These are phyloP conservation scores for Agastache rugosa DNA, from an alignment of 257 asterid genomes.

Conservation along the genomic window DNA sequence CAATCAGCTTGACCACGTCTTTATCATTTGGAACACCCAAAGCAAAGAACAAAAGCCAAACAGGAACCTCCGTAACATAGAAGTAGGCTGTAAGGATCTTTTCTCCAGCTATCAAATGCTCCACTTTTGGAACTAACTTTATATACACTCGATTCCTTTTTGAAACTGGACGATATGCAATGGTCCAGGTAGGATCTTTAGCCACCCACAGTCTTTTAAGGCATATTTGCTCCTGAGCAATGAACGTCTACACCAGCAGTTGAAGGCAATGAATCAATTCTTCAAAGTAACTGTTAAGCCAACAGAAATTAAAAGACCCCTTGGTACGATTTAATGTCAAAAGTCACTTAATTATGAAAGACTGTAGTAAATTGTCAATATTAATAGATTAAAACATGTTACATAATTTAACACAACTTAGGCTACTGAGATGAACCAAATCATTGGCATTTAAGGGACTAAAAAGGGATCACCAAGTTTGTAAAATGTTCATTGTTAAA, in stretches of 20 bases:
- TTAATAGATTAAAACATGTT: conserved; percentile 22
- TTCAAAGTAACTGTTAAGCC: conserved; percentile 22
- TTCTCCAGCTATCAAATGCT: conserved; percentile 58
- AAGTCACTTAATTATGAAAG: no score
- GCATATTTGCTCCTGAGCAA: conserved; percentile 93
- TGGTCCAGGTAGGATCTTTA: conserved; percentile 62
- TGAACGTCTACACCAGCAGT: conserved; percentile 67
- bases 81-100: conserved; percentile 71
- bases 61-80: conserved; percentile 66
- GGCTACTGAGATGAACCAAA: conserved; percentile 11
- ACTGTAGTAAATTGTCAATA: no score
- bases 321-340: no score
- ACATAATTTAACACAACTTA: conserved; percentile 2
- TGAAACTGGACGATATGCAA: conserved; percentile 61
- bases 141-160: conserved; percentile 66
- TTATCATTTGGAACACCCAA: conserved; percentile 74
- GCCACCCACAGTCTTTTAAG: conserved; percentile 79
- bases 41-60: conserved; percentile 87
- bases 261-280: conserved; percentile 30
- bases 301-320: conserved; percentile 23
- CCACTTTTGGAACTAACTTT: conserved; percentile 66
- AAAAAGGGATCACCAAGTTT: background rate
- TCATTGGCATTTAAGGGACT: conserved; percentile 9
- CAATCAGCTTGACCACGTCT: conserved; percentile 72
- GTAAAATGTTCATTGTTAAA: background rate